phyloP scores from a whole-genome alignment of 1,284 basidiomycete species.

The Malassezia slooffiae region DNA sequence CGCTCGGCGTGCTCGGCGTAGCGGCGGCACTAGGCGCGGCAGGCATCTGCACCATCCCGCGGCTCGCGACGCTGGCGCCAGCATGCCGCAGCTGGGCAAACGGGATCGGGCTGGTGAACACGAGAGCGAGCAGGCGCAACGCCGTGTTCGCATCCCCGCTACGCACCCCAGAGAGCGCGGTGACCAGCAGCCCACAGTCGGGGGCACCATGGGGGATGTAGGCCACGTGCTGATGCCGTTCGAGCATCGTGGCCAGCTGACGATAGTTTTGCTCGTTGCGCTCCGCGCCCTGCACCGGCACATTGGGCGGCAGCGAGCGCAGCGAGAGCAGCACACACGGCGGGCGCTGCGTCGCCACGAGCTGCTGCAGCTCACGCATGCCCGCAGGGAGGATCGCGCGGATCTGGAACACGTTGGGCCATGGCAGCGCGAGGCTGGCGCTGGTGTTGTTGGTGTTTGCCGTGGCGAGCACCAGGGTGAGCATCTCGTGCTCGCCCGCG shows the following conservation, averaged over 20 bases:
- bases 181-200: conserved; percentile 25
- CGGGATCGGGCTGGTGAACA: conserved; percentile 26
- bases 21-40: background rate
- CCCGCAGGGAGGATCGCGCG: background rate
- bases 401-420: conserved; percentile 11
- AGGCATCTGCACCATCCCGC: background rate
- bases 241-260: conserved; percentile 22
- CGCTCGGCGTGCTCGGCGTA: background rate
- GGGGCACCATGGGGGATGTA: conserved; percentile 25
- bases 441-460: conserved; percentile 10
- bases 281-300: conserved; percentile 13
- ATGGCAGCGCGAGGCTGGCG: conserved; percentile 5
- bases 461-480: conserved; percentile 27
- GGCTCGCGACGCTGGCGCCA: background rate
- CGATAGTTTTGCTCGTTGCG: conserved; percentile 32
- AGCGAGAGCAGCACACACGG: conserved; percentile 5
- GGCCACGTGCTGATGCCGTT: conserved; percentile 30
- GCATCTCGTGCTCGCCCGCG: conserved; percentile 21
- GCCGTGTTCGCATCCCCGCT: conserved; percentile 4
- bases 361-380: conserved; percentile 2
- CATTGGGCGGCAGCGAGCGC: background rate
- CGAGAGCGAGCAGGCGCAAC: conserved; percentile 27
- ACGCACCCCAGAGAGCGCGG: conserved; percentile 16
- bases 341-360: conserved; percentile 2
- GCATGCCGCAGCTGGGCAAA: conserved; percentile 19